Conservation (phyloP, 345 rosid species). For the Rhodamnia argentea region DNA sequence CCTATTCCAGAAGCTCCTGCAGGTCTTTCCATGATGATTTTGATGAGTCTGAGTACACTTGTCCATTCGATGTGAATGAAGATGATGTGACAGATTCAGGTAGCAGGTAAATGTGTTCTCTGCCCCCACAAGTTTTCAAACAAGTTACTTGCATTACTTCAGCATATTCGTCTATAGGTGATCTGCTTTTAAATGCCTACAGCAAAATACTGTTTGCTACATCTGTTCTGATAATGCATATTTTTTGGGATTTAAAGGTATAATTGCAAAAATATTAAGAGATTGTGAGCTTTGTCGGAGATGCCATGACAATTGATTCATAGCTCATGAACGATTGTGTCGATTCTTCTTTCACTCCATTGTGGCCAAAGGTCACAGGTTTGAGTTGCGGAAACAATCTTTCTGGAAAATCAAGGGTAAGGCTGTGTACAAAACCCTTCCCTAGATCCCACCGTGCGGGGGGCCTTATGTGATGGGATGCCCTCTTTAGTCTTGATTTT, state of each 20-base stretch:
- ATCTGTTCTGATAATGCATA: background rate
- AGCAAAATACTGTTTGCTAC: background rate
- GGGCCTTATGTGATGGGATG: background rate
- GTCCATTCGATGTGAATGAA: conserved; percentile 74
- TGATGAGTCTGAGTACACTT: conserved; percentile 69
- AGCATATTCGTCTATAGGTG: background rate
- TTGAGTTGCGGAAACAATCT: background rate
- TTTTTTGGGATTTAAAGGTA: background rate
- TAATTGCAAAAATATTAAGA: background rate
- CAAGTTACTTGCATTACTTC: background rate
- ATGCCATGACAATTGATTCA: background rate
- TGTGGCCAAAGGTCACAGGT: background rate
- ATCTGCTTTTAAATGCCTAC: background rate
- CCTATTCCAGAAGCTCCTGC: conserved; percentile 72
- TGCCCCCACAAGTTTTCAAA: background rate
- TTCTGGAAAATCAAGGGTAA: background rate
- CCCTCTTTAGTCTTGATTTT: background rate
- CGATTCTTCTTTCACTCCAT: background rate
- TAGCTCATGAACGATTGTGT: background rate
- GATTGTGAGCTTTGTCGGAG: background rate
- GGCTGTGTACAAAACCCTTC: background rate
- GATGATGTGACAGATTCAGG: conserved; percentile 52
- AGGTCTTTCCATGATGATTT: conserved; percentile 67
- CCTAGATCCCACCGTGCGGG: background rate
- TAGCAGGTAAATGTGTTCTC: conserved; percentile 42